phyloP scores from a whole-genome alignment of 441 rosid genomes.

The Erodium moschatum region DNA sequence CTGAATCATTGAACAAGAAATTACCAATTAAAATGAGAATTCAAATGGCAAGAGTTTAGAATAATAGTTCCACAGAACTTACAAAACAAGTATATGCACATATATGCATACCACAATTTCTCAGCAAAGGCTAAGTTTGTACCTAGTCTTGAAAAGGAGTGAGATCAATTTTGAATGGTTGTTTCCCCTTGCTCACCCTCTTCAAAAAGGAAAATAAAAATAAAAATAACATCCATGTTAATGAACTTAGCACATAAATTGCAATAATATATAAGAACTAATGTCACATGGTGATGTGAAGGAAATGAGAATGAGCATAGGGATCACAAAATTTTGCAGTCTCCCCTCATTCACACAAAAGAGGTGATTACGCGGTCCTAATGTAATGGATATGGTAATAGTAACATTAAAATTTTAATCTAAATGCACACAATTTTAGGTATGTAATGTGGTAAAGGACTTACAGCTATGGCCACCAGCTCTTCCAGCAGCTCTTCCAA shows the following conservation, averaged over 20 bases:
- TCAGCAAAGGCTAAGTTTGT: too few species aligned
- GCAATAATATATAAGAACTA: neutral
- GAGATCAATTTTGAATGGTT: conserved; percentile 56
- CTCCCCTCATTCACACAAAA: too few species aligned
- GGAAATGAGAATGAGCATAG: too few species aligned
- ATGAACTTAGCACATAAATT: neutral
- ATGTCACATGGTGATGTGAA: too few species aligned
- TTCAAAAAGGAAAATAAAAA: conserved; percentile 18
- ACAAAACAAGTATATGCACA: neutral
- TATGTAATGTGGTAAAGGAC: conserved; percentile 20
- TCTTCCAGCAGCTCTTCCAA: conserved; percentile 83
- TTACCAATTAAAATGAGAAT: neutral
- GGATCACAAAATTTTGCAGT: too few species aligned
- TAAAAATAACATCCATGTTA: conserved; percentile 10
- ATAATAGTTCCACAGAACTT: neutral
- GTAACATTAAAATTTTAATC: neutral
- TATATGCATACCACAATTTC: neutral
- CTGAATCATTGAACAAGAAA: neutral
- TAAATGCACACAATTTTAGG: neutral
- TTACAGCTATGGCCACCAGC: conserved; percentile 84
- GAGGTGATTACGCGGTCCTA: too few species aligned
- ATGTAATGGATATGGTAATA: too few species aligned
- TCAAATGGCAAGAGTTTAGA: neutral
- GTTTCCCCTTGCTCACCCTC: conserved; percentile 81
- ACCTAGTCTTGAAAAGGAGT: conserved; percentile 48